Evolutionary conservation across 805 yeast genomes (phyloP).

Genomic region (Yarrowia bubula): DNA sequence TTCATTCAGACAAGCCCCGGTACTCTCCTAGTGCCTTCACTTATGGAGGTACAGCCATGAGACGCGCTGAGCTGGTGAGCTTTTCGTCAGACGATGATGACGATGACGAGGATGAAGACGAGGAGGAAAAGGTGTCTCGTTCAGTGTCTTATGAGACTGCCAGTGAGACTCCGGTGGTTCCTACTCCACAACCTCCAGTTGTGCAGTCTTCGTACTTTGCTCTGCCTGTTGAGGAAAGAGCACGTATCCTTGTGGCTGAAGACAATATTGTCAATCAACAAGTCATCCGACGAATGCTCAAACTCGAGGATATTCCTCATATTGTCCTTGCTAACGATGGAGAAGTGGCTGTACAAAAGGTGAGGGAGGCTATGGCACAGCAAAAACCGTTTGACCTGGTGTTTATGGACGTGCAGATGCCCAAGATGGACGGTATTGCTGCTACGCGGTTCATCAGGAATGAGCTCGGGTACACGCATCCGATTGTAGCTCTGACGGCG

Average conservation of each 20-base stretch:
- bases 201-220: conserved; percentile 14
- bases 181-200: too few species aligned
- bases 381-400: conserved; percentile 32
- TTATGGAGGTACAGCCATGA: conserved; percentile 3
- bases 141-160: neutral
- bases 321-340: conserved; percentile 85
- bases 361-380: conserved; percentile 48
- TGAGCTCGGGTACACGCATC: conserved; percentile 60
- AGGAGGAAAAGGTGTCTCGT: neutral
- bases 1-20: conserved; percentile 6
- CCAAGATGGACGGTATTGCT: conserved; percentile 35
- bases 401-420: conserved; percentile 39
- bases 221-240: conserved; percentile 6
- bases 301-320: conserved; percentile 67
- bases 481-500: conserved; percentile 90
- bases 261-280: conserved; percentile 92
- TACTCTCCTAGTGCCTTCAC: conserved; percentile 10
- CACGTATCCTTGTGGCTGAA: conserved; percentile 75
- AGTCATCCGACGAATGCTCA: conserved; percentile 80
- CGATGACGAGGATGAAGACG: conserved; percentile 11
- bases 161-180: neutral
- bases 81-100: conserved; percentile 25
- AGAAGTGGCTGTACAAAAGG: conserved; percentile 72
- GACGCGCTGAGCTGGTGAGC: neutral
- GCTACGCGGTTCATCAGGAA: conserved; percentile 52